Conservation (phyloP, 768 basidiomycete species). For the Rhizopogon sp. region DNA sequence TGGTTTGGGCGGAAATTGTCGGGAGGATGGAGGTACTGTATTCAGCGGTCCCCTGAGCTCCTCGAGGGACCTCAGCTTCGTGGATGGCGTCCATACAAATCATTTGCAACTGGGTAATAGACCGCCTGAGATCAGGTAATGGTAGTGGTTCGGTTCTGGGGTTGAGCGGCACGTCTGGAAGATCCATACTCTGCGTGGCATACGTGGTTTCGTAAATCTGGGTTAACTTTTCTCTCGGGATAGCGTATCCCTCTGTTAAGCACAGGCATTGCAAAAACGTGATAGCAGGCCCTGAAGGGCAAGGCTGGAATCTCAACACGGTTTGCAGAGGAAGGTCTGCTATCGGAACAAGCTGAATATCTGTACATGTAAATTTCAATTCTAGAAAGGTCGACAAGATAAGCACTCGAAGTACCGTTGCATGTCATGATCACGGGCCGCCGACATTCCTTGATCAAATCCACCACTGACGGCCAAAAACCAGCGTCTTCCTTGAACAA, state of each 20-base stretch:
- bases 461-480: conserved; percentile 81
- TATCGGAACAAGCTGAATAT: conserved; percentile 67
- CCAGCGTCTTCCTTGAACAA: conserved; percentile 81
- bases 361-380: conserved; percentile 31
- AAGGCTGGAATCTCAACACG: conserved; percentile 60
- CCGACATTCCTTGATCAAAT: conserved; percentile 77
- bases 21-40: conserved; percentile 23
- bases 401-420: conserved; percentile 55
- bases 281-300: conserved; percentile 45
- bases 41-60: conserved; percentile 22
- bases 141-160: conserved; percentile 25
- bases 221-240: conserved; percentile 38
- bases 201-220: conserved; percentile 39
- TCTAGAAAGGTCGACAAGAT: not conserved
- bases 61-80: conserved; percentile 26
- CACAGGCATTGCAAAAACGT: conserved; percentile 69
- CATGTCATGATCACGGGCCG: conserved; percentile 94
- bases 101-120: conserved; percentile 62
- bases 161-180: conserved; percentile 31
- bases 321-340: conserved; percentile 74
- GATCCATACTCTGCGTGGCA: conserved; percentile 17
- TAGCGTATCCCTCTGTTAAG: conserved; percentile 45
- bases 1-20: conserved; percentile 27
- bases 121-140: conserved; percentile 56
- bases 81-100: conserved; percentile 31